Conservation (phyloP, 495 filamentous ascomycete species). For the Bathelium albidoporum region DNA sequence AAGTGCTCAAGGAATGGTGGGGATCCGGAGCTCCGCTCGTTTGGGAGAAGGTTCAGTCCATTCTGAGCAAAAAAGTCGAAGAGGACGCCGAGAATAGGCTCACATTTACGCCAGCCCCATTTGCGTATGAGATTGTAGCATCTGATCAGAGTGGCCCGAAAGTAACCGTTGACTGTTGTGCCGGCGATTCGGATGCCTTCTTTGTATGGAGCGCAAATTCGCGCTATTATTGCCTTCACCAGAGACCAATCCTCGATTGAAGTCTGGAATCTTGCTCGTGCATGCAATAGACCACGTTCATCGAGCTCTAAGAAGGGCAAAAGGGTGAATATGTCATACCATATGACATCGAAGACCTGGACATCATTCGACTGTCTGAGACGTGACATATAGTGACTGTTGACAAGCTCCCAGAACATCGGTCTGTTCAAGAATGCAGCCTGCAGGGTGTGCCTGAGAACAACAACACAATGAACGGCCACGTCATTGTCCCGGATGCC, state of each 20-base stretch:
- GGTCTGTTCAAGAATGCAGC: background rate
- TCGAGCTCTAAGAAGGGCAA: conserved; percentile 74
- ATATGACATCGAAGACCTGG: conserved; percentile 52
- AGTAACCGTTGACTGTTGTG: conserved; percentile 70
- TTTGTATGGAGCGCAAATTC: background rate
- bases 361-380: conserved; percentile 40
- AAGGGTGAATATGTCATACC: conserved; percentile 63
- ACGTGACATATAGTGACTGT: conserved; percentile 33
- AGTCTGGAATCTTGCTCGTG: conserved; percentile 44
- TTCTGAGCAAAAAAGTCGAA: conserved; percentile 87
- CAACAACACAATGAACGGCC: conserved; percentile 54
- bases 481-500: conserved; percentile 54
- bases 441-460: conserved; percentile 48
- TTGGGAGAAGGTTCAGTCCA: conserved; percentile 59
- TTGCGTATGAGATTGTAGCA: conserved; percentile 67
- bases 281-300: conserved; percentile 47
- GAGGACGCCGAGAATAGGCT: conserved; percentile 62
- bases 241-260: conserved; percentile 62
- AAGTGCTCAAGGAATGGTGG: conserved; percentile 71
- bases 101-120: conserved; percentile 84
- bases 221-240: conserved; percentile 51
- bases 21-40: conserved; percentile 67
- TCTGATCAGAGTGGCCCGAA: conserved; percentile 58
- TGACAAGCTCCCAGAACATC: conserved; percentile 50
- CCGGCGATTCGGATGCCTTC: conserved; percentile 44